phyloP scores from a whole-genome alignment of 2,329 filamentous ascomycete species.

The Fusarium xylarioides region DNA sequence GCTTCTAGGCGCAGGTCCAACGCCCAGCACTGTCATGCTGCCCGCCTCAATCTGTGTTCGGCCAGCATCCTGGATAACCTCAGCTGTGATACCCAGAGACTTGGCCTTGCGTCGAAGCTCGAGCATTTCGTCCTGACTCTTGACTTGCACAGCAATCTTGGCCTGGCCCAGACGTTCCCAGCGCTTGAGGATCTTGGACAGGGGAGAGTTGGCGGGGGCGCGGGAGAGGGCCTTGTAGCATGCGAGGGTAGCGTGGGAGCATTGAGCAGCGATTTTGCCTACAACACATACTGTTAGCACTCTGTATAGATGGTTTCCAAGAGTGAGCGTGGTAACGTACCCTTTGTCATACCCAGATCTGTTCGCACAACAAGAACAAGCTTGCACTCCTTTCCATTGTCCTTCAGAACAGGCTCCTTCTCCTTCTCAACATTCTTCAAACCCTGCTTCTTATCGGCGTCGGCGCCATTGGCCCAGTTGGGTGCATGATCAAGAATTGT shows the following conservation, averaged over 20 bases:
- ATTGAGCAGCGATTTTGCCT: slow-evolving; percentile 98
- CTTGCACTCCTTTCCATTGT: slow-evolving; percentile 83
- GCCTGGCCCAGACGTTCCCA: slow-evolving; percentile 91
- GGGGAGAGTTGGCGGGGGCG: slow-evolving; percentile 62
- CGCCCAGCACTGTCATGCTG: slow-evolving; percentile 89
- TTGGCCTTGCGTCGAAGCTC: slow-evolving; percentile 79
- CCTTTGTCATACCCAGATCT: slow-evolving; percentile 97
- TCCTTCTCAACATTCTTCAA: slow-evolving; percentile 55
- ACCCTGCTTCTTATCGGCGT: slow-evolving; percentile 67
- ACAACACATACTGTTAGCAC: not conserved
- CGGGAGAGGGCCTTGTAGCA: slow-evolving; percentile 88
- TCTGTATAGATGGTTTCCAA: rapidly evolving
- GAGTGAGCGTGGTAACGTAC: slow-evolving; percentile 56
- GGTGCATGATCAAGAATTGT: slow-evolving; percentile 71
- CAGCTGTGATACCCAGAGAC: slow-evolving; percentile 84
- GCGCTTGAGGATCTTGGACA: slow-evolving; percentile 73
- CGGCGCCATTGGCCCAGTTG: slow-evolving; percentile 71
- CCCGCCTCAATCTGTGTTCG: slow-evolving; percentile 95
- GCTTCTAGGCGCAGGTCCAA: slow-evolving; percentile 83
- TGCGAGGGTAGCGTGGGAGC: slow-evolving; percentile 93
- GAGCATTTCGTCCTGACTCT: slow-evolving; percentile 84
- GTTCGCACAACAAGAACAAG: slow-evolving; percentile 91
- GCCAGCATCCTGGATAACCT: slow-evolving; percentile 94
- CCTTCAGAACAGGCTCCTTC: slow-evolving; percentile 48
- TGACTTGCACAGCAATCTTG: slow-evolving; percentile 91